Evolutionary conservation across 2,329 filamentous ascomycete genomes (phyloP).

Genomic region (Cercospora sp.): DNA sequence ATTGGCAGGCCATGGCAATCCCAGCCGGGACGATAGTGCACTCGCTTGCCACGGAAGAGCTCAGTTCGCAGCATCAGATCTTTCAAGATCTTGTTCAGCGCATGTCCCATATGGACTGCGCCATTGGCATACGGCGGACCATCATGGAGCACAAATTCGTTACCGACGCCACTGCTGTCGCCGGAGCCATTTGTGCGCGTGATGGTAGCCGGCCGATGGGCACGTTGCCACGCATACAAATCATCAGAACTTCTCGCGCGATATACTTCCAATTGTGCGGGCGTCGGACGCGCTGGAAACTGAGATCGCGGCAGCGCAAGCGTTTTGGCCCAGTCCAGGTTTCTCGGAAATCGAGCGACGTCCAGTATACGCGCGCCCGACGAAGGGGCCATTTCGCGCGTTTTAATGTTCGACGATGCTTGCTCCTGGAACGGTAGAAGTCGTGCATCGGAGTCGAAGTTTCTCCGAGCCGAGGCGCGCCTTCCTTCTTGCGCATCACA

Average conservation of each 20-base stretch:
- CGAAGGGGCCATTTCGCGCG: constrained; percentile 15
- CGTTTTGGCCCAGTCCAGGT: constrained; percentile 39
- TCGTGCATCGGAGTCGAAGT: neutral
- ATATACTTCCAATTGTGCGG: constrained; percentile 55
- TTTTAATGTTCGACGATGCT: neutral
- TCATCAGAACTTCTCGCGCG: constrained; percentile 79
- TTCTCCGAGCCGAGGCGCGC: neutral
- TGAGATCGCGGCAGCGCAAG: constrained; percentile 51
- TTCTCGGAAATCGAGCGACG: constrained; percentile 14
- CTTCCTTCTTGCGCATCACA: neutral
- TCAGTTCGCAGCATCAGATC: constrained; percentile 85
- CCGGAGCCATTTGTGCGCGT: constrained; percentile 36
- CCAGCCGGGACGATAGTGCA: constrained; percentile 89
- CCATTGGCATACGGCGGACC: constrained; percentile 97
- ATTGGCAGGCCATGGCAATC: constrained; percentile 97
- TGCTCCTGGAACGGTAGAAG: neutral
- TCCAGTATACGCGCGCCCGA: constrained; percentile 15
- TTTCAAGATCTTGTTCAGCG: constrained; percentile 95
- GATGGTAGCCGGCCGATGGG: constrained; percentile 36
- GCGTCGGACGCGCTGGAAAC: constrained; percentile 49
- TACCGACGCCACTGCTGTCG: constrained; percentile 40
- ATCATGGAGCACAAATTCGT: constrained; percentile 83
- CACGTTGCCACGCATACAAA: constrained; percentile 82
- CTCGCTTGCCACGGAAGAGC: constrained; percentile 71
- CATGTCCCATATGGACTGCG: constrained; percentile 85